These are phyloP conservation scores for Phytophthora pluvialis DNA, from an alignment of 352 stramenopile species.

Conservation along the genomic window DNA sequence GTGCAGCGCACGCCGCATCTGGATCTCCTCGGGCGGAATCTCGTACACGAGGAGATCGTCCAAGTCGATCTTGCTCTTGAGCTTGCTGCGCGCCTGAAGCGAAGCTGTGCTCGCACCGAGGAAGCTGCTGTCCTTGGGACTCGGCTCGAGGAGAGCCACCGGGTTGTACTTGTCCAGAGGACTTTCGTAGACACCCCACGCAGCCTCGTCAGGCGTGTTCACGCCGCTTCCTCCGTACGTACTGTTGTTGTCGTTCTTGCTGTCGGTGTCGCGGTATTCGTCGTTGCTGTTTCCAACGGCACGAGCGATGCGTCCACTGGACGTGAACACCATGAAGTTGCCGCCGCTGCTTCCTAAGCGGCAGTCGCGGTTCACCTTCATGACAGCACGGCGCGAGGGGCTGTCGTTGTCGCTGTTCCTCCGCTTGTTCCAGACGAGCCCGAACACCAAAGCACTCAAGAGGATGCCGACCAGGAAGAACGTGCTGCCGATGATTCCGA, in stretches of 20 bases:
- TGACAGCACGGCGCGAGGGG: constrained; percentile 7
- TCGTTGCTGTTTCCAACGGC: constrained; percentile 34
- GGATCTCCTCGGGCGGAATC: constrained; percentile 74
- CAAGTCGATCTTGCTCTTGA: constrained; percentile 57
- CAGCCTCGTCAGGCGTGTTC: constrained; percentile 23
- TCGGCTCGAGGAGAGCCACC: constrained; percentile 73
- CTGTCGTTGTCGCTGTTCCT: constrained; percentile 22
- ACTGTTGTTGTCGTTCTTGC: constrained; percentile 54
- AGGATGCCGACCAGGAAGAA: constrained; percentile 54
- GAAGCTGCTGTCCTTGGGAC: constrained; percentile 33
- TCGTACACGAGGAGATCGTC: constrained; percentile 81
- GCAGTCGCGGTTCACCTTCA: constrained; percentile 40
- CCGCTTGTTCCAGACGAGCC: constrained; percentile 42
- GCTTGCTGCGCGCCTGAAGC: constrained; percentile 43
- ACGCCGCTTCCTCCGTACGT: constrained; percentile 51
- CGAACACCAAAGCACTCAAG: constrained; percentile 45
- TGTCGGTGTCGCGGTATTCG: constrained; percentile 41
- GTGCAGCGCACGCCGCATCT: constrained; percentile 48
- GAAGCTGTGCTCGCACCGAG: constrained; percentile 36
- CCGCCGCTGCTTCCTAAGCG: constrained; percentile 39
- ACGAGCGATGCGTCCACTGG: constrained; percentile 36
- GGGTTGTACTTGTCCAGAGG: constrained; percentile 49
- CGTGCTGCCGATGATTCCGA: constrained; percentile 58
- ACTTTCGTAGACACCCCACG: constrained; percentile 39
- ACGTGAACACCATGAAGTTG: constrained; percentile 40